phyloP scores from a whole-genome alignment of 1,139 yeast species.

The Saccharomyces hybrid region DNA sequence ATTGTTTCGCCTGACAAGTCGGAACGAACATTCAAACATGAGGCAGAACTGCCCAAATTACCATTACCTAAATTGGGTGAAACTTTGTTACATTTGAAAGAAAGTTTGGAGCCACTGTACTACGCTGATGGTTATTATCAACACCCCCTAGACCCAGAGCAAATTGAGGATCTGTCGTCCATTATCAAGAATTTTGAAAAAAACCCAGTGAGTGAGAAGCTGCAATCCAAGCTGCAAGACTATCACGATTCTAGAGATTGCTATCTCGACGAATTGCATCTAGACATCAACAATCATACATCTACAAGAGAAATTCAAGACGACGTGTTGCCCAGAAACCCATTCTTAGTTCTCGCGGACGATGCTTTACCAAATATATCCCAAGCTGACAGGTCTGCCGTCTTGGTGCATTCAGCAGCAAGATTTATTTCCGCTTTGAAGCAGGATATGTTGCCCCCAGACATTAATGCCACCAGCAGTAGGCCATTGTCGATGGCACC shows the following conservation, averaged over 20 bases:
- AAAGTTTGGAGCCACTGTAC: constrained; percentile 27
- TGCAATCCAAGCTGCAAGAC: constrained; percentile 48
- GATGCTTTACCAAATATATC: constrained; percentile 60
- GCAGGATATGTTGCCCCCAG: constrained; percentile 47
- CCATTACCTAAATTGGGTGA: constrained; percentile 24
- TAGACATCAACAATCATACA: constrained; percentile 46
- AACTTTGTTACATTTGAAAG: constrained; percentile 21
- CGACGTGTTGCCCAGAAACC: constrained; percentile 67
- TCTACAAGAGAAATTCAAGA: constrained; percentile 63
- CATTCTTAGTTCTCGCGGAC: constrained; percentile 62
- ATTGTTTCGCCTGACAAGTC: background rate
- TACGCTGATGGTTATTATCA: constrained; percentile 29
- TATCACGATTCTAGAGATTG: constrained; percentile 41
- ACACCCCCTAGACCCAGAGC: constrained; percentile 23
- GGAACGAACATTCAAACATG: constrained; percentile 12
- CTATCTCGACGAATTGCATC: constrained; percentile 45
- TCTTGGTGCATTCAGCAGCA: constrained; percentile 53
- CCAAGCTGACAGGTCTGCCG: constrained; percentile 62
- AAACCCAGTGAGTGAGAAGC: constrained; percentile 36
- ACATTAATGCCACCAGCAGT: constrained; percentile 41
- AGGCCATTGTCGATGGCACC: constrained; percentile 59
- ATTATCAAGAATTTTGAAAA: constrained; percentile 38
- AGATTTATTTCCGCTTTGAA: constrained; percentile 59
- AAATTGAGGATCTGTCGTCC: constrained; percentile 12
- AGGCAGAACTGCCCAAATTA: constrained; percentile 20